Evolutionary conservation across 805 yeast genomes (phyloP).

Genomic region (Candida insectalens): DNA sequence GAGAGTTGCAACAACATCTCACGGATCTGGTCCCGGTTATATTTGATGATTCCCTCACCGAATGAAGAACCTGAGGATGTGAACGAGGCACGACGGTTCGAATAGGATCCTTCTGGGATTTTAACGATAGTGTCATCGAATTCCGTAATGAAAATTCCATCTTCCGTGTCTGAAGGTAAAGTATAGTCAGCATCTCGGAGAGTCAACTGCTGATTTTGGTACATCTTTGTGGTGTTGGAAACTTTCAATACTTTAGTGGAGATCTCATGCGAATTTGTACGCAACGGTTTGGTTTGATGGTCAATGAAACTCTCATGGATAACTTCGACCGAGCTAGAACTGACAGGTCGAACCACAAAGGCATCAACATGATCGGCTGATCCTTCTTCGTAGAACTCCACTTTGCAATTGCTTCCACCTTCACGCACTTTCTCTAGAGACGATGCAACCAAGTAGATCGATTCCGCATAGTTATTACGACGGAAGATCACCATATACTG

Average conservation of each 20-base stretch:
- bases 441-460: constrained; percentile 19
- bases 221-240: constrained; percentile 6
- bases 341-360: constrained; percentile 13
- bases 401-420: constrained; percentile 8
- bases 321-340: constrained; percentile 13
- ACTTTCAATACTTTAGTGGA: constrained; percentile 15
- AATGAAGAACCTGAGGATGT: constrained; percentile 27
- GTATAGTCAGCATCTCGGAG: constrained; percentile 7
- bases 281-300: constrained; percentile 10
- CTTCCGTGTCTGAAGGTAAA: constrained; percentile 8
- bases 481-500: constrained; percentile 15
- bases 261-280: constrained; percentile 3
- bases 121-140: constrained; percentile 4
- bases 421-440: constrained; percentile 3
- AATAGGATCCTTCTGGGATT: background rate
- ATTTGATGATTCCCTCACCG: constrained; percentile 27
- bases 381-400: constrained; percentile 7
- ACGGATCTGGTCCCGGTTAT: constrained; percentile 22
- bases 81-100: constrained; percentile 17
- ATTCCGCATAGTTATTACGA: constrained; percentile 17
- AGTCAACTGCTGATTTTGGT: constrained; percentile 1
- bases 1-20: constrained; percentile 23
- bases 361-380: constrained; percentile 15
- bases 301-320: constrained; percentile 15
- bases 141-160: constrained; percentile 7